Base-by-base conservation (phyloP, 768 basidiomycete species). In the Lepiota brunneoincarnata region DNA sequence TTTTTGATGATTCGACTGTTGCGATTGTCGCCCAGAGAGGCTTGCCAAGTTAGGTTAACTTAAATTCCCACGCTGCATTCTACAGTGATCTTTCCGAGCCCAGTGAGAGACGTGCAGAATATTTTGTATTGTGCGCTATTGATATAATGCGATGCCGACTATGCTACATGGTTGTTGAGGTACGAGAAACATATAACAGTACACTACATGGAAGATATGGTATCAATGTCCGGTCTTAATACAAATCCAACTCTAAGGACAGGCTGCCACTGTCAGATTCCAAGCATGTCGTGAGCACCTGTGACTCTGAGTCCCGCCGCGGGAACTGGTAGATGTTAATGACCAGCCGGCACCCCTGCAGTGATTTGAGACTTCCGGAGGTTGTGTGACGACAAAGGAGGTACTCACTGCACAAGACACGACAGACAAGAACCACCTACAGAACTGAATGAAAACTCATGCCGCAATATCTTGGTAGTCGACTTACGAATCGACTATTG, bases 1-100 rank as follows among this genome's bases (percentile, higher is more conserved):
- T 61, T 70, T 69, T 72, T 67, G 62, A 64, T 56, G 66, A 61
- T 71, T 63, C 66, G 68, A 68, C 64, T 63, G 66, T 67, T 62
- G 64, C 64, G 61, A 63, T 64, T 59, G 63, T 56, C 63, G 62
- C 64, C 62, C 18, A 62, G 64, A 67, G 43, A 68, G 66, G 62
- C 65, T 67, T 67, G 65, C 65, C 66, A 55, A 60, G 61, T 61
- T 66, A 56, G 61, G 62, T 54, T 54, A 45, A 51, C 21, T 11
- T 50, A 41, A 6, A 54, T 72, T 74, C 72, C 70, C 74, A 75
- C 74, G 71, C 67, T 59, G 45, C 37, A 34, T 35, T 38, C 12
- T 35, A 48, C 11, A 35, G 7, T 21, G 43, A 38, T 24, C 15
- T 23, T 31, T 31, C 7, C 26, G 7, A 28, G 26, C 26, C 26